Evolutionary conservation across 2,329 filamentous ascomycete species (phyloP).

Genomic region (Fusarium sp.): DNA sequence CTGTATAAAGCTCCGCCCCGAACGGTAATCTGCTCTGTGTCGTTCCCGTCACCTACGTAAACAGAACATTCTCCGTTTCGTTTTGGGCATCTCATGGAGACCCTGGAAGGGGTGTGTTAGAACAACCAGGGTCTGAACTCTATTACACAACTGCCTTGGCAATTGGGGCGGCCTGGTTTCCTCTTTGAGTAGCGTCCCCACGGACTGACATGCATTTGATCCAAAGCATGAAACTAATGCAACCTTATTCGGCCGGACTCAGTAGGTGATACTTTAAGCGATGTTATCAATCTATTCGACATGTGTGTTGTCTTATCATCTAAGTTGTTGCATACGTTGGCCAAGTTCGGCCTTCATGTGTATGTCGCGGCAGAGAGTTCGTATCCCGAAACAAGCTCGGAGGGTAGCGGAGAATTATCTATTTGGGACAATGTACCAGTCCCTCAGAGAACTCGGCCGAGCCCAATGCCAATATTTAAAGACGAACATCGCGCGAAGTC

Average conservation of each 20-base stretch:
- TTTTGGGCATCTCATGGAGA: constrained; percentile 7
- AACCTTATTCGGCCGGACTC: constrained; percentile 18
- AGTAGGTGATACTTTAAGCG: neutral
- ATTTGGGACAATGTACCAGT: neutral
- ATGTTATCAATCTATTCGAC: neutral
- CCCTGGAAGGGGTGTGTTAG: neutral
- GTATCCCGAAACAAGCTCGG: constrained; percentile 14
- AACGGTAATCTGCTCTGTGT: constrained; percentile 9
- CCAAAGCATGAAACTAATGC: constrained; percentile 27
- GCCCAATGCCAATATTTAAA: constrained; percentile 5
- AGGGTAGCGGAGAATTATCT: constrained; percentile 17
- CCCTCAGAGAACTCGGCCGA: neutral
- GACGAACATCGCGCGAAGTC: neutral
- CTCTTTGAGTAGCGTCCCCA: neutral
- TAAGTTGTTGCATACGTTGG: no score
- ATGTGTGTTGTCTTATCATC: neutral
- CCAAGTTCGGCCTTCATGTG: no score
- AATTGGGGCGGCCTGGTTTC: constrained; percentile 8
- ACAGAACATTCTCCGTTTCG: constrained; percentile 23
- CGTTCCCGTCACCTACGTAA: constrained; percentile 5
- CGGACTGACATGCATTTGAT: constrained; percentile 20
- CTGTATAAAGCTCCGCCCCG: constrained; percentile 13
- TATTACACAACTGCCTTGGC: neutral
- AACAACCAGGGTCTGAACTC: neutral
- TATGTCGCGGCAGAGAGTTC: neutral